phyloP scores from a whole-genome alignment of 768 basidiomycete species.

The Hypsizygus marmoreus region DNA sequence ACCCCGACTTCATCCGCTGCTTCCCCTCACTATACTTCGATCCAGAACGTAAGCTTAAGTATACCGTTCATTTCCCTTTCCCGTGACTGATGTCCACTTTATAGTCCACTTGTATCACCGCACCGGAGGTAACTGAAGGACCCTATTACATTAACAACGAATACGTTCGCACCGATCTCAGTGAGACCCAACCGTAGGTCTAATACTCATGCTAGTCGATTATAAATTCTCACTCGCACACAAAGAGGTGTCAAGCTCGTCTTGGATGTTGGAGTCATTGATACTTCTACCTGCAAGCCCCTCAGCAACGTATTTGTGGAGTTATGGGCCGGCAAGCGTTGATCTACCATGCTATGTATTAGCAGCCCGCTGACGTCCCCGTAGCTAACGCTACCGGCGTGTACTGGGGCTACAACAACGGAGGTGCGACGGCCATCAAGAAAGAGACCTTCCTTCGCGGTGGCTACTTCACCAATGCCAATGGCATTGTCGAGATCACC shows the following conservation, averaged over 20 bases:
- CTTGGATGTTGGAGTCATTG: constrained; percentile 39
- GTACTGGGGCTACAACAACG: constrained; percentile 23
- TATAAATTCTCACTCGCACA: background rate
- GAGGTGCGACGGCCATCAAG: constrained; percentile 14
- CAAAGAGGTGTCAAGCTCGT: constrained; percentile 32
- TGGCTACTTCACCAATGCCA: constrained; percentile 28
- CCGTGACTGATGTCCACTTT: background rate
- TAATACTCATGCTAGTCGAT: background rate
- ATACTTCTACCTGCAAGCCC: constrained; percentile 38
- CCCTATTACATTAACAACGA: constrained; percentile 30
- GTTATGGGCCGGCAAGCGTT: constrained; percentile 29
- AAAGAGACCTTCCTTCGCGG: constrained; percentile 35
- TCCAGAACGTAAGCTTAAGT: constrained; percentile 4
- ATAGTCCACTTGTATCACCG: constrained; percentile 5
- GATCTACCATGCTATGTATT: background rate
- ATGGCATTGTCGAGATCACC: constrained; percentile 32
- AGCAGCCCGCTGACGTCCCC: background rate
- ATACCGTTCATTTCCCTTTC: background rate
- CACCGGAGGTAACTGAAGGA: constrained; percentile 12
- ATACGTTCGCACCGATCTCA: constrained; percentile 24
- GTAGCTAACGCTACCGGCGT: constrained; percentile 28
- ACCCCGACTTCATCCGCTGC: constrained; percentile 7
- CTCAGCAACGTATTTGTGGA: constrained; percentile 36
- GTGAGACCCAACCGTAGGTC: constrained; percentile 25
- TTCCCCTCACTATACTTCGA: constrained; percentile 7